Evolutionary conservation across 2,329 filamentous ascomycete species (phyloP).

Genomic region (Calonectria ilicicola): DNA sequence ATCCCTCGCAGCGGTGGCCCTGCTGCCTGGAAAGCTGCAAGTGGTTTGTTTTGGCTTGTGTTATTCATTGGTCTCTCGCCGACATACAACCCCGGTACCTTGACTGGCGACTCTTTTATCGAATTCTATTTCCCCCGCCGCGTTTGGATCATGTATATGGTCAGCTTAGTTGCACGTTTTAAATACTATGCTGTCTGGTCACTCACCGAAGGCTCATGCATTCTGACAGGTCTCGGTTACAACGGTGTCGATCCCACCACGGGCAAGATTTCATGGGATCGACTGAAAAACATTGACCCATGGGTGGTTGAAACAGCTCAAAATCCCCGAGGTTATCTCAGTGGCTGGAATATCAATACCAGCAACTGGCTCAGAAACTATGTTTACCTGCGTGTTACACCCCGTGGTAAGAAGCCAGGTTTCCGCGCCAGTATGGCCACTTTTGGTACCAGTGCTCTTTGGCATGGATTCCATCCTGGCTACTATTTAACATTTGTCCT

Average conservation of each 20-base stretch:
- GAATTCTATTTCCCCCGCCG: constrained; percentile 77
- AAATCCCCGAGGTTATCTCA: constrained; percentile 92
- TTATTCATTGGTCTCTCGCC: constrained; percentile 79
- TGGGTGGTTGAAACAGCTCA: constrained; percentile 89
- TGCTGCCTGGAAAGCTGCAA: constrained; percentile 79
- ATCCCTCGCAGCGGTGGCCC: constrained; percentile 93
- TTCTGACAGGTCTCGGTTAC: constrained; percentile 92
- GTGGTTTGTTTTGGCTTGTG: constrained; percentile 83
- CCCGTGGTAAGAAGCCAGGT: constrained; percentile 94
- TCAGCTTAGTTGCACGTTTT: constrained; percentile 82
- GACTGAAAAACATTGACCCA: constrained; percentile 89
- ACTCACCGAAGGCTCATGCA: constrained; percentile 92
- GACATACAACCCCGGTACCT: constrained; percentile 72
- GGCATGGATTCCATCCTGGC: constrained; percentile 98
- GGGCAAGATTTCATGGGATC: constrained; percentile 87
- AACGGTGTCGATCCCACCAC: constrained; percentile 90
- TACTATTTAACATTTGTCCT: constrained; percentile 94
- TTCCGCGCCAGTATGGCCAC: constrained; percentile 95
- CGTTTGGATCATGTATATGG: constrained; percentile 84
- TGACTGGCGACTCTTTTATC: constrained; percentile 76
- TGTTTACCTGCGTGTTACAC: constrained; percentile 93
- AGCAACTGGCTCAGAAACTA: constrained; percentile 98
- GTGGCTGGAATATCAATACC: constrained; percentile 98
- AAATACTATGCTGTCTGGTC: constrained; percentile 99
- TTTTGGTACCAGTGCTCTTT: constrained; percentile 93